phyloP scores from a whole-genome alignment of 768 basidiomycete genomes.

The Leucocoprinus sp. region DNA sequence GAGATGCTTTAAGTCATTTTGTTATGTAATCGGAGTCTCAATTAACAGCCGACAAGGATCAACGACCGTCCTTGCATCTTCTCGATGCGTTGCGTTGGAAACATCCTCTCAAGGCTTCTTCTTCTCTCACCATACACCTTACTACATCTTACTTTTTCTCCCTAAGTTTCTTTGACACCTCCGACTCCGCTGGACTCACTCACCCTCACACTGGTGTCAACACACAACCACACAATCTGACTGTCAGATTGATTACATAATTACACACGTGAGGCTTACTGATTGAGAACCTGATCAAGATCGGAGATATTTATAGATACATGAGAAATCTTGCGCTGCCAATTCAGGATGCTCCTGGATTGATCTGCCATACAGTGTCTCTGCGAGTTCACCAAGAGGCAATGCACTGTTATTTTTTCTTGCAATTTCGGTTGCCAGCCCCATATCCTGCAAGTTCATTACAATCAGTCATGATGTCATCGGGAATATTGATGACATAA shows the following conservation, averaged over 20 bases:
- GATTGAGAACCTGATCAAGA: conserved; percentile 13
- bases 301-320: conserved; percentile 61
- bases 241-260: no score
- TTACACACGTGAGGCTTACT: no score
- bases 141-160: neutral
- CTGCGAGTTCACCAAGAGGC: conserved; percentile 60
- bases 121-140: neutral
- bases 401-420: conserved; percentile 38
- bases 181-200: conserved; percentile 6
- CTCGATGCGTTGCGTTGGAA: conserved; percentile 8
- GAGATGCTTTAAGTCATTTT: conserved; percentile 6
- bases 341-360: conserved; percentile 50
- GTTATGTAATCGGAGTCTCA: conserved; percentile 10
- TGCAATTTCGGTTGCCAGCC: conserved; percentile 65
- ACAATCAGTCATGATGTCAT: neutral
- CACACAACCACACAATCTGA: conserved; percentile 1
- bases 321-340: conserved; percentile 70
- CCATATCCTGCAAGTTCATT: conserved; percentile 58
- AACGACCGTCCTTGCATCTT: conserved; percentile 7
- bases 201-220: neutral
- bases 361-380: conserved; percentile 51
- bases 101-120: conserved; percentile 2
- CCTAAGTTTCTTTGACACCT: neutral
- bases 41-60: conserved; percentile 12
- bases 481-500: conserved; percentile 3